Percentiles rank a stretch among this genome's conserved stretches.
These are phyloP conservation scores for Haplographium delicatum DNA, from an alignment of 495 filamentous ascomycete species.

Conservation along the genomic window DNA sequence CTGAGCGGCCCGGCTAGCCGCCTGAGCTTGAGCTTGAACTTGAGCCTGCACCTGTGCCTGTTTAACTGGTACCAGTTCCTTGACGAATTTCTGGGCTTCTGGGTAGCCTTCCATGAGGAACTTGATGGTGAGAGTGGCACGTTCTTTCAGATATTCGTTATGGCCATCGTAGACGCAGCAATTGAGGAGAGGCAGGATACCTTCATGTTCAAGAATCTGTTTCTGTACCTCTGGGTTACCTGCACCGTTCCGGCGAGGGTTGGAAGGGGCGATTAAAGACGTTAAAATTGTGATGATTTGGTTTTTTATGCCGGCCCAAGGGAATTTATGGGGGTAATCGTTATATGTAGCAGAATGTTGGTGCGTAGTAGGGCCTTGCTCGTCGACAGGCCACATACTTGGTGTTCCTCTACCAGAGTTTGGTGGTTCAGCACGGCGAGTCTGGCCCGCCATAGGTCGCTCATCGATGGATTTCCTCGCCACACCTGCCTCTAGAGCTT, in stretches of 20 bases:
- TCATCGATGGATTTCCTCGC: slow-evolving; percentile 59
- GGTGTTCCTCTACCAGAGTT: slow-evolving; percentile 24
- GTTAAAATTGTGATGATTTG: slow-evolving; percentile 83
- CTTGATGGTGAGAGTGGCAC: slow-evolving; percentile 84
- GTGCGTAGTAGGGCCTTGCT: slow-evolving; percentile 49
- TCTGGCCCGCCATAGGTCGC: slow-evolving; percentile 31
- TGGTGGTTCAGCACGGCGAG: slow-evolving; percentile 13
- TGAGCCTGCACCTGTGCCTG: slow-evolving; percentile 22
- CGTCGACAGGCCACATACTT: slow-evolving; percentile 20
- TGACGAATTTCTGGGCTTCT: slow-evolving; percentile 71
- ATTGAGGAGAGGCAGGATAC: slow-evolving; percentile 76
- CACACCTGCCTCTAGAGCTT: slow-evolving; percentile 79
- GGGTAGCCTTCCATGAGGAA: slow-evolving; percentile 81
- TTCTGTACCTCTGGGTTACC: slow-evolving; percentile 70
- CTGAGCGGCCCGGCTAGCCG: not conserved
- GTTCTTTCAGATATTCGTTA: slow-evolving; percentile 86
- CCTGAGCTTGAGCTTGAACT: slow-evolving; percentile 3
- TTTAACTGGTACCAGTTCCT: slow-evolving; percentile 45
- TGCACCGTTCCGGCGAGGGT: slow-evolving; percentile 29
- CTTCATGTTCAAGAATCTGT: slow-evolving; percentile 75
- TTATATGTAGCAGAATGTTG: slow-evolving; percentile 30
- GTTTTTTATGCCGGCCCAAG: slow-evolving; percentile 91
- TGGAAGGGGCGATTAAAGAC: slow-evolving; percentile 60
- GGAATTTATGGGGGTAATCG: slow-evolving; percentile 81
- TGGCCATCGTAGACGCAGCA: slow-evolving; percentile 84